A percentile compares a stretch with the other conserved stretches of the same genome.
phyloP scores from a whole-genome alignment of 1,139 yeast genomes.

The Meyerozyma carpophila region DNA sequence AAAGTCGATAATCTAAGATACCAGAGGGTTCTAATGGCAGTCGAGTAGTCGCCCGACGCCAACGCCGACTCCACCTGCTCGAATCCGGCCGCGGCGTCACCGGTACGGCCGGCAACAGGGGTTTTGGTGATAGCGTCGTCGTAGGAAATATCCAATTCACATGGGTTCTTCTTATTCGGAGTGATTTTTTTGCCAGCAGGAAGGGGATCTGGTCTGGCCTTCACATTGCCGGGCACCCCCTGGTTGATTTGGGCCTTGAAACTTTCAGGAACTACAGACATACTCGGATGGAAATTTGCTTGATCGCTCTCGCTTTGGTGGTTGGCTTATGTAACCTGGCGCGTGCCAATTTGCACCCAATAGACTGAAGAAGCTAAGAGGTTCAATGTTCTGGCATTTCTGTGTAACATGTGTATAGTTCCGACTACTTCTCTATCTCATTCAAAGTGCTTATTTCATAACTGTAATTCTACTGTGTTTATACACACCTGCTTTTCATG shows the following conservation, averaged over 20 bases:
- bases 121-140: conserved; percentile 9
- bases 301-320: neutral
- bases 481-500: no score
- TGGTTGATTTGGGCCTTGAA: conserved; percentile 14
- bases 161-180: conserved; percentile 11
- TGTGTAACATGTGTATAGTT: no score
- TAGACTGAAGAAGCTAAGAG: no score
- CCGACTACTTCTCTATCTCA: no score
- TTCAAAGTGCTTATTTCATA: no score
- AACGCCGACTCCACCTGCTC: conserved; percentile 9
- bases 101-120: conserved; percentile 8
- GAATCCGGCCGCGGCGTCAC: conserved; percentile 9
- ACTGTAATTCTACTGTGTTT: no score
- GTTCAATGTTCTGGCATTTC: no score
- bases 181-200: conserved; percentile 13
- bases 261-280: conserved; percentile 11
- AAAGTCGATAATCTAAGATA: conserved; percentile 11
- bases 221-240: conserved; percentile 12
- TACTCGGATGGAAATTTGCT: conserved; percentile 1
- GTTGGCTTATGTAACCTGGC: neutral
- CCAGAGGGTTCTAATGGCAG: conserved; percentile 10
- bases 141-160: conserved; percentile 10
- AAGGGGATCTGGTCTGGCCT: conserved; percentile 14
- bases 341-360: neutral
- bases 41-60: conserved; percentile 8